phyloP scores from a whole-genome alignment of 2,329 filamentous ascomycete species.

The Fusarium sp. region DNA sequence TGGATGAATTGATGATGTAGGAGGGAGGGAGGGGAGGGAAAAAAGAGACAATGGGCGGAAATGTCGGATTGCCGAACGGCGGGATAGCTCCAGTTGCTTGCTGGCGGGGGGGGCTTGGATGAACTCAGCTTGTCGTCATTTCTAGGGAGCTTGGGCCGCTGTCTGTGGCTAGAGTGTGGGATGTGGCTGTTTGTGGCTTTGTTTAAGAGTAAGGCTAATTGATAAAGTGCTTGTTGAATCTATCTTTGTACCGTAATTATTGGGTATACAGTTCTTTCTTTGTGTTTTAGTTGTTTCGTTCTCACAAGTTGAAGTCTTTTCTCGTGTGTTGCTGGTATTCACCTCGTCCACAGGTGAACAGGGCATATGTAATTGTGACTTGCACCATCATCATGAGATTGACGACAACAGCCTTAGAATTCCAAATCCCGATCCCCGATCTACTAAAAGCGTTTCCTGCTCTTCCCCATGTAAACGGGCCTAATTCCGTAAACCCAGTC shows the following conservation, averaged over 20 bases:
- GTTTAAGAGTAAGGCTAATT: neutral
- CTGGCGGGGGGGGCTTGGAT: conserved; percentile 28
- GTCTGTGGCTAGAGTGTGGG: conserved; percentile 5
- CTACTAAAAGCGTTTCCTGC: neutral
- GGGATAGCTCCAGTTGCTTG: neutral
- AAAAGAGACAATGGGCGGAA: conserved; percentile 27
- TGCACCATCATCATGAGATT: conserved; percentile 7
- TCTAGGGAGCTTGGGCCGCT: conserved; percentile 32
- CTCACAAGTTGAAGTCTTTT: neutral
- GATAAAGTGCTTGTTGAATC: neutral
- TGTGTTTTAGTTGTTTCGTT: neutral
- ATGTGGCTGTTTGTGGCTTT: conserved; percentile 21
- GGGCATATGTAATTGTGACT: neutral
- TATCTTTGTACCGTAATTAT: neutral
- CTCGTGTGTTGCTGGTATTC: neutral
- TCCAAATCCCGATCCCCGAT: neutral
- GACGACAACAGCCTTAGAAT: neutral
- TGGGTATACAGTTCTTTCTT: neutral
- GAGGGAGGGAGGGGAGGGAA: conserved; percentile 30
- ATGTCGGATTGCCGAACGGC: conserved; percentile 46
- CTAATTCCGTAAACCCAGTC: neutral
- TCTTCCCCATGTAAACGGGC: neutral
- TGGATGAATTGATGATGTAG: conserved; percentile 47
- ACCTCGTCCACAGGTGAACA: neutral
- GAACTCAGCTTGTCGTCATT: conserved; percentile 49